Evolutionary conservation across 2,329 filamentous ascomycete species (phyloP), one percentile per base, ranked within the genome.

Genomic region (Colletotrichum tanaceti): DNA sequence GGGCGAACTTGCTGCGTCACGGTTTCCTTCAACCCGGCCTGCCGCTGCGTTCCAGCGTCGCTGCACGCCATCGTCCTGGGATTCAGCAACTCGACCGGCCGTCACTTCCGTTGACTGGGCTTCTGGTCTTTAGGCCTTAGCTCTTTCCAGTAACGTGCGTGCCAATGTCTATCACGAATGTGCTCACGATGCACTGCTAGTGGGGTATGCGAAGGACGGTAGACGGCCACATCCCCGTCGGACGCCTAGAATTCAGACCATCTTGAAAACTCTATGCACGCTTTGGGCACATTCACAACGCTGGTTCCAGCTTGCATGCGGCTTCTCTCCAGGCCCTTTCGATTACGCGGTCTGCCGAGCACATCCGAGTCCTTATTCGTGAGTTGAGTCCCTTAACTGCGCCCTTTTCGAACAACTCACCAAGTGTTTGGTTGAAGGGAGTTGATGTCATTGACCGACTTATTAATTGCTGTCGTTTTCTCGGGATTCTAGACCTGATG

Each of bases 221-320:
- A 53, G 50, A 58, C 20, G 20, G n/a, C 22, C 35, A 58, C 20
- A 50, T 28, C 58, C 64, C 50, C 24, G 49, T 49, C 49, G 47
- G 43, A 22, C 20, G 49, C 47, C 41, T 49, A 22, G 14, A 35
- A 65, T 54, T 14, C 59, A n/a, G 41, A 41, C 43, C 58, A 20
- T n/a, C 61, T 41, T 35, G 43, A 39, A 65, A 68, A 68, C 62
- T 46, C 57, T 68, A 46, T 50, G 43, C 41, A 55, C 38, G 65
- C 55, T 65, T 52, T 65, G 55, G 65, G 54, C 61, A 68, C 49
- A 38, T 50, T 52, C 1, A 10, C 44, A n/a, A 18, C 22, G 18
- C 20, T 41, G 49, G 22, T 28, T 46, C 55, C 53, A 59, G 32
- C 28, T 28, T 38, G 46, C 49, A 49, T 22, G 35, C 46, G 43